A percentile compares a stretch with the other conserved stretches of the same genome.
Evolutionary conservation across 768 basidiomycete species (phyloP).

Genomic region (Cubamyces lactineus): DNA sequence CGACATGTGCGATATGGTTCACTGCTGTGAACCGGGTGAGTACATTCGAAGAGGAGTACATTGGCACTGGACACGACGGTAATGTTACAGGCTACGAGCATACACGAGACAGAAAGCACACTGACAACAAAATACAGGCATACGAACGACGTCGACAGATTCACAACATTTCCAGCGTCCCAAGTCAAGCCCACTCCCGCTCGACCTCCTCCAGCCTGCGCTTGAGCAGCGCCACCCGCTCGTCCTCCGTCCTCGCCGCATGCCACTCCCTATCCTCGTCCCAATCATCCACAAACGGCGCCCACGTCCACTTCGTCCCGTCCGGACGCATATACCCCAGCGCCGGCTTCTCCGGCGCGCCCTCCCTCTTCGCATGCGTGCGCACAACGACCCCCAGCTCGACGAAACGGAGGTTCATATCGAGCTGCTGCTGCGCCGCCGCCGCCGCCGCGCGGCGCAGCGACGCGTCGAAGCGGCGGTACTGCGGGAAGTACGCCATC

Average conservation of each 20-base stretch:
- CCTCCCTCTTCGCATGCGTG: not conserved
- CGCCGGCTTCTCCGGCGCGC: not conserved
- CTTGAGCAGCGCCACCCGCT: not conserved
- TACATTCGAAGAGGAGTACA: too few relatives aligned
- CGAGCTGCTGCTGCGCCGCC: not conserved
- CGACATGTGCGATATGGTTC: not conserved
- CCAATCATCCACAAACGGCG: not conserved
- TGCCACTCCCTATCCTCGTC: not conserved
- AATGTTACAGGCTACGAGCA: too few relatives aligned
- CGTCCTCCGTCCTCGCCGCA: not conserved
- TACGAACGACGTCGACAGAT: not conserved
- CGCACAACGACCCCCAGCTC: constrained; percentile 1
- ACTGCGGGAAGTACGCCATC: not conserved
- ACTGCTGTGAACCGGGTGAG: too few relatives aligned
- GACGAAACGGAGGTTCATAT: not conserved
- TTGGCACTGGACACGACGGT: too few relatives aligned
- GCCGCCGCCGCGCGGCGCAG: not conserved
- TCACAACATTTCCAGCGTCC: not conserved
- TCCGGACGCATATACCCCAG: not conserved
- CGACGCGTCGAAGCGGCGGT: not conserved
- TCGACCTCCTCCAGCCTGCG: not conserved
- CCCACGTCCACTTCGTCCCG: not conserved
- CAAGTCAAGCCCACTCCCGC: not conserved
- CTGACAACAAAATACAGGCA: not conserved
- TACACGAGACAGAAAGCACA: too few relatives aligned